Evolutionary conservation across 192 early-diverging fungal genomes (phyloP).

Genomic region (Coemansia sp.): DNA sequence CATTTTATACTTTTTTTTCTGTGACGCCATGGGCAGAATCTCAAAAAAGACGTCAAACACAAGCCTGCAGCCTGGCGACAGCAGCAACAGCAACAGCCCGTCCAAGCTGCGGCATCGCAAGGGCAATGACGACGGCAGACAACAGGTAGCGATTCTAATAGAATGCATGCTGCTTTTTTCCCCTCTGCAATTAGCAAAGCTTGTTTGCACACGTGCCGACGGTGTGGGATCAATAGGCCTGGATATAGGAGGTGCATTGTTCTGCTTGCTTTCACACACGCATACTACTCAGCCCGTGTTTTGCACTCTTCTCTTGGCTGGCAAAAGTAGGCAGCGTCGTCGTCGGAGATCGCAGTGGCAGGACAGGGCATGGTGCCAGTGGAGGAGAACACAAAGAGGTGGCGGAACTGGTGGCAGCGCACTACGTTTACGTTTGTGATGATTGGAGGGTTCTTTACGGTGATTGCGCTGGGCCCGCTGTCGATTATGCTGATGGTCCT

Average conservation of each 20-base stretch:
- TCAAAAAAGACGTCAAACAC: conserved; percentile 35
- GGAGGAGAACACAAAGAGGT: conserved; percentile 54
- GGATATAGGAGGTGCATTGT: not conserved
- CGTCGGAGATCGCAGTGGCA: not conserved
- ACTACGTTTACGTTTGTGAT: conserved; percentile 85
- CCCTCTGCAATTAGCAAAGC: not conserved
- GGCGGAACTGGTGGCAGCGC: conserved; percentile 82
- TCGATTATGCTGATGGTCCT: conserved; percentile 84
- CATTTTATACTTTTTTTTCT: not conserved
- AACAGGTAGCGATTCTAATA: not conserved
- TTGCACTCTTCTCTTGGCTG: not conserved
- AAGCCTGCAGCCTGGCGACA: conserved; percentile 18
- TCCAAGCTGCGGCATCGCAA: conserved; percentile 44
- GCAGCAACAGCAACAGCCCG: conserved; percentile 16
- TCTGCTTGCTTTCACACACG: not conserved
- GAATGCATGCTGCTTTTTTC: not conserved
- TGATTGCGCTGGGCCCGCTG: conserved; percentile 76
- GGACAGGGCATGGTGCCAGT: conserved; percentile 19
- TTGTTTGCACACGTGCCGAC: not conserved
- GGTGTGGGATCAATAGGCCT: not conserved
- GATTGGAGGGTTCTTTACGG: conserved; percentile 78
- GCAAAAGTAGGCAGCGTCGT: not conserved
- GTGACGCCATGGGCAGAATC: conserved; percentile 19
- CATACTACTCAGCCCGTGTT: not conserved
- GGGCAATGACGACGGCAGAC: conserved; percentile 15